Conservation (phyloP, 2,329 filamentous ascomycete genomes). For the Aspergillus calidoustus region DNA sequence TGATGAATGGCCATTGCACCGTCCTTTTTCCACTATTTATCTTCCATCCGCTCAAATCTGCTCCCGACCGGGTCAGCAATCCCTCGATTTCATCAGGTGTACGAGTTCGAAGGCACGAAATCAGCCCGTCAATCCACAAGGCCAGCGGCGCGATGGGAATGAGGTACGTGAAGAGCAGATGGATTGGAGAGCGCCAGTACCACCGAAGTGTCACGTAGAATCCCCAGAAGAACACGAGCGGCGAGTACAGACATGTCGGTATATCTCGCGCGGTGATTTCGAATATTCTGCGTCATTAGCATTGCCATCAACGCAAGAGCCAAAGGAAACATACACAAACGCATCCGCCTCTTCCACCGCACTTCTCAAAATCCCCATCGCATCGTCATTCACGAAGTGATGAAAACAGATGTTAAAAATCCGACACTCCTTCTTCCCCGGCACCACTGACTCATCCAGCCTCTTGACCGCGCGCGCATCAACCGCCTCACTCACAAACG, state of each 20-base stretch:
- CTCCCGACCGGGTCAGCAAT: conserved; percentile 52
- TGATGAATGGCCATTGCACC: conserved; percentile 26
- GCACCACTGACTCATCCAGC: conserved; percentile 25
- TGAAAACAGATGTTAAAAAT: conserved; percentile 78
- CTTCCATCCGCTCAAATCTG: conserved; percentile 22
- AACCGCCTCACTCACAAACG: conserved; percentile 64
- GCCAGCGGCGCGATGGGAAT: conserved; percentile 71
- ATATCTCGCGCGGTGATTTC: conserved; percentile 18
- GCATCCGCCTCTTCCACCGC: conserved; percentile 30
- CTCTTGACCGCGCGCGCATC: conserved; percentile 58
- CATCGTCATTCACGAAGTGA: conserved; percentile 71
- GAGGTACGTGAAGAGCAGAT: conserved; percentile 68
- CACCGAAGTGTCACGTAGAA: conserved; percentile 29
- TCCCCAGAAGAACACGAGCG: conserved; percentile 34
- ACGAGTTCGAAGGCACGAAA: conserved; percentile 70
- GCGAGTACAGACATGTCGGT: conserved; percentile 17
- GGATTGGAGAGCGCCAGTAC: conserved; percentile 55
- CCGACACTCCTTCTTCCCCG: conserved; percentile 61
- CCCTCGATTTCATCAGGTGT: conserved; percentile 67
- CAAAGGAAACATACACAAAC: conserved; percentile 27
- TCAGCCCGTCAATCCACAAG: conserved; percentile 69
- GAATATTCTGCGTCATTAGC: conserved; percentile 17
- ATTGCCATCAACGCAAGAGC: too few relatives aligned
- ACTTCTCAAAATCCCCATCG: conserved; percentile 64
- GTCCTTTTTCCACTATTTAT: conserved; percentile 28